Conservation (phyloP, 805 yeast genomes). For the Saturnispora mendoncae region DNA sequence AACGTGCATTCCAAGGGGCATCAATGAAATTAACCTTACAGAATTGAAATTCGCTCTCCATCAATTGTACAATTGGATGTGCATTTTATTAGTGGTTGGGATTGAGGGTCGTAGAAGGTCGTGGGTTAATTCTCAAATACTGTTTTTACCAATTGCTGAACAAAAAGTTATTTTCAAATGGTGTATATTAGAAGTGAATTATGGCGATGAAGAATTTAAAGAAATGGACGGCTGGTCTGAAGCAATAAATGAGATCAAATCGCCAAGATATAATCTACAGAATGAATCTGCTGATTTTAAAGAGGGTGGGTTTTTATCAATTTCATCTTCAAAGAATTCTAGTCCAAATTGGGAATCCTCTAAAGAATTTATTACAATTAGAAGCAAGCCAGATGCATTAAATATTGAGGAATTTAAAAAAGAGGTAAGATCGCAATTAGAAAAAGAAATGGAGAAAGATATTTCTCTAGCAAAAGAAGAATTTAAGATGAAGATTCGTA, state of each 20-base stretch:
- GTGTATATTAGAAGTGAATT: slow-evolving; percentile 8
- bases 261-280: not conserved
- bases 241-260: not conserved
- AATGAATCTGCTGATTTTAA: not conserved
- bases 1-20: not conserved
- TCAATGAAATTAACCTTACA: not conserved
- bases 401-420: slow-evolving; percentile 3
- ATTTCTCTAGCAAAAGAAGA: not conserved
- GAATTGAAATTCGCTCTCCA: slow-evolving; percentile 8
- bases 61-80: slow-evolving; percentile 21
- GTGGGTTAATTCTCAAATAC: slow-evolving; percentile 24
- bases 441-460: slow-evolving; percentile 4
- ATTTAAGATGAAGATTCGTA: not conserved
- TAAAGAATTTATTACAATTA: no score
- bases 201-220: slow-evolving; percentile 6
- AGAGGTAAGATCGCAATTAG: not conserved
- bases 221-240: slow-evolving; percentile 10
- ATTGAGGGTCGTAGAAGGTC: slow-evolving; percentile 22
- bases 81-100: slow-evolving; percentile 19
- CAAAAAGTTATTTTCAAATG: slow-evolving; percentile 18
- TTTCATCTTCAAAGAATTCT: not conserved
- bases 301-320: slow-evolving; percentile 2
- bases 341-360: no score
- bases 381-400: not conserved
- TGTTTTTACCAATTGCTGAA: slow-evolving; percentile 16